Evolutionary conservation across 495 filamentous ascomycete species (phyloP), one percentile per base, ranked within the genome.

Genomic region (Immersiella caudata): DNA sequence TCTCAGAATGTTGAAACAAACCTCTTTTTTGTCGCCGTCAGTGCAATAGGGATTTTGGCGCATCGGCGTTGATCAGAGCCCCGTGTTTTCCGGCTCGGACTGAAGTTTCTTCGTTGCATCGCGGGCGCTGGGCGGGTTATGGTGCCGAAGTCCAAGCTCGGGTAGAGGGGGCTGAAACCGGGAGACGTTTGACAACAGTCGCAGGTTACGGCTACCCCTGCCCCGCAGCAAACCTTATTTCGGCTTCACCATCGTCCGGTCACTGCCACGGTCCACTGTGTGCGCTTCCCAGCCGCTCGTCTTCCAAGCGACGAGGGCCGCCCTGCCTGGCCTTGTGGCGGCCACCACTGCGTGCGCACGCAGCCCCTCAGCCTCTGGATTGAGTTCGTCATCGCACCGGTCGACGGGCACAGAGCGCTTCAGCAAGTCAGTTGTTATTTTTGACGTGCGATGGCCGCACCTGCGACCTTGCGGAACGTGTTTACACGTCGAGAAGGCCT

Each of bases 101-200:
- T 1, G 22, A 6, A 59, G 26, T 3, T 18, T 22, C 56, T 59
- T 33, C 8, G 29, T 33, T 33, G 29, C 29, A 26, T 20, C 18
- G 56, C n/a, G 56, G 26, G 56, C 12, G 56, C 24, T 22, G 22
- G 56, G 56, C 21, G 25, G 46, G 18, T 36, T 22, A 26, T 50
- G 58, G 60, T 62, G 60, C 22, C 51, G 60, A 62, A 18, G 60
- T 22, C 36, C 33, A 6, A 29, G 36, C 35, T 49, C 21, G 60
- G 6, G 21, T 25, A 50, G 27, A 40, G 52, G 65, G 57, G 58
- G 65, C 56, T 76, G 74, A 76, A 76, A 76, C 74, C 49, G 21
- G 60, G 60, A 58, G 26, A 20, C 54, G 74, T 76, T 75, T 74
- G 72, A 73, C 50, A 67, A 67, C 51, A 67, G 74, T 76, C 72